A percentile compares a stretch with the other conserved stretches of the same genome.
These are phyloP conservation scores for Discostella pseudostelligera DNA, from an alignment of 108 stramenopile species.

Conservation along the genomic window DNA sequence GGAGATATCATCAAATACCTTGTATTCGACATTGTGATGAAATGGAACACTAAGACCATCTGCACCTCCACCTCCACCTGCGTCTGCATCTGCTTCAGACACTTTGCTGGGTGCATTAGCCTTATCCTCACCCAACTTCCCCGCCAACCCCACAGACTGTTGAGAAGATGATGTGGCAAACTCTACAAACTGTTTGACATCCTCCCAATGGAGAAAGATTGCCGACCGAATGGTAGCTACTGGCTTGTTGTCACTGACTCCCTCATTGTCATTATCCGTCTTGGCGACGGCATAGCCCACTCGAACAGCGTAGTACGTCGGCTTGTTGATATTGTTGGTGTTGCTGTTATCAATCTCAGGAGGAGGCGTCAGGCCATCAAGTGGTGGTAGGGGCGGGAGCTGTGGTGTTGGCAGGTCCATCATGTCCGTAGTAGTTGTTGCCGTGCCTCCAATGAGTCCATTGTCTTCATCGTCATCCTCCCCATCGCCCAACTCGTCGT, in stretches of 20 bases:
- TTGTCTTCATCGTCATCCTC: too few relatives aligned
- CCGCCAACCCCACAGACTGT: too few relatives aligned
- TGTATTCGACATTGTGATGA: constrained; percentile 33
- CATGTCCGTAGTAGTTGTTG: too few relatives aligned
- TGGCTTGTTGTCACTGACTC: not conserved
- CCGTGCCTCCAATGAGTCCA: too few relatives aligned
- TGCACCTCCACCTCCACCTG: not conserved
- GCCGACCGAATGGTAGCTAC: constrained; percentile 18
- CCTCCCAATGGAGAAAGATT: constrained; percentile 36
- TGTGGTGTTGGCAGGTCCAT: too few relatives aligned
- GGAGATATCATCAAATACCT: constrained; percentile 9
- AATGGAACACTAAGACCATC: constrained; percentile 5
- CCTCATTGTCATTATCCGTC: too few relatives aligned
- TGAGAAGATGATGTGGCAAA: not conserved
- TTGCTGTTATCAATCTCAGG: not conserved
- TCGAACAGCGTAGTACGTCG: constrained; percentile 25
- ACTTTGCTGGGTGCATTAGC: too few relatives aligned
- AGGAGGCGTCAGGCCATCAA: too few relatives aligned
- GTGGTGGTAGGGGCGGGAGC: too few relatives aligned
- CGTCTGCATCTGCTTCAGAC: too few relatives aligned
- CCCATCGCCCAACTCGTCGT: too few relatives aligned
- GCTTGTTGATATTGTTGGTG: not conserved
- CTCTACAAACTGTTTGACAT: constrained; percentile 29
- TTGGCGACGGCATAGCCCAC: constrained; percentile 22
- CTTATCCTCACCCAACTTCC: too few relatives aligned